Conservation (phyloP, 805 yeast species). For the Jamesozyma piceae region DNA sequence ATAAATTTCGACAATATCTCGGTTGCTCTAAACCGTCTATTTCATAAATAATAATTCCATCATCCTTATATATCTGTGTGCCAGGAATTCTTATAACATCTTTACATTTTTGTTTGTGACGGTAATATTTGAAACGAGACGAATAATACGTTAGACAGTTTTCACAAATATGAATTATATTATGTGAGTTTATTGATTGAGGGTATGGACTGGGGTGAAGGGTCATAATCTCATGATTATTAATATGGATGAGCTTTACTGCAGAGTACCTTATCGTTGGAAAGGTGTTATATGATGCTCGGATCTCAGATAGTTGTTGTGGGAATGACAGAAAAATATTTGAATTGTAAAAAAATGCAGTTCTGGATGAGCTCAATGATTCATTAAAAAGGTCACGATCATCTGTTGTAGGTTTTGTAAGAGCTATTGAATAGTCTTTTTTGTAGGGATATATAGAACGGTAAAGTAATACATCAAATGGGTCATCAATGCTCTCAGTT, state of each 20-base stretch:
- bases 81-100: slow-evolving; percentile 66
- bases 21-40: slow-evolving; percentile 83
- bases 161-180: slow-evolving; percentile 68
- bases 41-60: slow-evolving; percentile 67
- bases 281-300: background rate
- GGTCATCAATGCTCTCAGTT: slow-evolving; percentile 4
- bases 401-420: slow-evolving; percentile 48
- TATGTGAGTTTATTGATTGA: slow-evolving; percentile 60
- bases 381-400: slow-evolving; percentile 44
- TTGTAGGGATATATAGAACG: slow-evolving; percentile 40
- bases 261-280: slow-evolving; percentile 26
- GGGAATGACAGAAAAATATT: slow-evolving; percentile 28
- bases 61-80: slow-evolving; percentile 73
- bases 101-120: slow-evolving; percentile 72
- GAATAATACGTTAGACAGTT: slow-evolving; percentile 73
- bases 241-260: slow-evolving; percentile 58
- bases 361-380: slow-evolving; percentile 33
- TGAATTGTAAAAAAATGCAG: slow-evolving; percentile 30
- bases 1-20: slow-evolving; percentile 78
- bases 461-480: slow-evolving; percentile 26
- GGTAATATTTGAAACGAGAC: slow-evolving; percentile 51
- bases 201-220: slow-evolving; percentile 96
- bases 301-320: slow-evolving; percentile 7
- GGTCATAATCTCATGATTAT: slow-evolving; percentile 67
- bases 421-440: slow-evolving; percentile 46